Base-by-base conservation (phyloP, 257 asterid genomes). In the Thymus mandschuricus region DNA sequence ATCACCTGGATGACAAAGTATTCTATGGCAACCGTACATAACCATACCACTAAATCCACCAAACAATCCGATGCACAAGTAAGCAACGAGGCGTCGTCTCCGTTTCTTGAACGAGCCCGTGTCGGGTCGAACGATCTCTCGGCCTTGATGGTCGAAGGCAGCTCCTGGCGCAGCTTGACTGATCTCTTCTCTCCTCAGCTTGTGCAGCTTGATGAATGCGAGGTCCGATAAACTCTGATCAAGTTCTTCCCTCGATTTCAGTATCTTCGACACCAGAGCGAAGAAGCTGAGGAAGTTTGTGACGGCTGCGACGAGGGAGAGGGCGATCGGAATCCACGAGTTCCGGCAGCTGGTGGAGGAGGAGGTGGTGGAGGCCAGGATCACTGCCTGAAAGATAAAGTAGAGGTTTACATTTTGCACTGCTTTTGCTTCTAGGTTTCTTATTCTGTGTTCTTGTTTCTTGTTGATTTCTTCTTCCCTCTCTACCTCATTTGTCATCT, bases 371-470 rank as follows among this genome's bases (percentile, higher is more conserved):
- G 88, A 82, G 54, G 75, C 73, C 1, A 86, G 81, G 68, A 86
- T 70, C 57, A 84, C 84, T 12, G 92, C 89, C 33, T 86, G 89
- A 72, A 86, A 84, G 13, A 84, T 76, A 75, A 81, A 86, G 33
- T 80, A 84, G 10, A 86, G 55, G 79, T 84, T 86, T 66, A 84
- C 50, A 76, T 82, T 84, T 50, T 86, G 89, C 66, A 77, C 64
- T 35, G 89, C 72, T 79, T 76, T 84, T 41, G 76, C 10, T 76
- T 82, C 89, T 55, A 78, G 73, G 64, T 64, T 68, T 64, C 79
- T 49, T 35, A 71, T 71, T 70, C 72, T 86, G 6, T 79, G 79
- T 60, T 82, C 86, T 11, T 81, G 75, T 64, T 79, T 76, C 81
- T 75, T 78, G 75, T 62, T 80, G 49, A 59, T 40, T 70, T 66